Percentiles rank a stretch among this genome's conserved stretches.
phyloP scores from a whole-genome alignment of 331 rosid species.

The Telfairia occidentalis region DNA sequence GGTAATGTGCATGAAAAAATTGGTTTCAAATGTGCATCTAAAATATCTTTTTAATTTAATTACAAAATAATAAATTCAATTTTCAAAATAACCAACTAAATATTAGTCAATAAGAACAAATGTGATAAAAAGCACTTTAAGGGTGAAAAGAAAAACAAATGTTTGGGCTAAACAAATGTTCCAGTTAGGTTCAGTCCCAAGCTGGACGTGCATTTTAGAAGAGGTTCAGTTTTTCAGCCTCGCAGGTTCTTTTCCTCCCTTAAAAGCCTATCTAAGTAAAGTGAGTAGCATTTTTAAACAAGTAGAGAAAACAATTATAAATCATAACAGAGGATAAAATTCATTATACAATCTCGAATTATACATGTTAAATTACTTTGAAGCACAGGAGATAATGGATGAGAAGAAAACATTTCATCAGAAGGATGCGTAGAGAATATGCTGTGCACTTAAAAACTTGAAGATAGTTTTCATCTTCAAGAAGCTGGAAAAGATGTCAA shows the following conservation, averaged over 20 bases:
- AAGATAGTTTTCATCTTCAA: not conserved
- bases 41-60: not conserved
- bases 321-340: not conserved
- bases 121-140: not conserved
- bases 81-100: not conserved
- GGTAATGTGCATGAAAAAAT: not conserved
- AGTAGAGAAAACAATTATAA: not conserved
- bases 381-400: not conserved
- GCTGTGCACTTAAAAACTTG: not conserved
- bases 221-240: not conserved
- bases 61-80: not conserved
- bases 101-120: not conserved
- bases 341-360: not conserved
- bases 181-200: not conserved
- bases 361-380: not conserved
- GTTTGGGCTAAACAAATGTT: not conserved
- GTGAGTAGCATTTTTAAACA: not conserved
- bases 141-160: too few species aligned
- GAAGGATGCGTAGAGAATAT: not conserved
- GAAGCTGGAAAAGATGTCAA: not conserved
- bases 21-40: not conserved
- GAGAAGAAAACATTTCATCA: not conserved
- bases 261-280: not conserved
- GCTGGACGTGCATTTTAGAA: not conserved
- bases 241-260: not conserved